These are phyloP conservation scores for Yamadazyma kanchanaburiensis DNA, from an alignment of 1,139 yeast species.

Conservation along the genomic window DNA sequence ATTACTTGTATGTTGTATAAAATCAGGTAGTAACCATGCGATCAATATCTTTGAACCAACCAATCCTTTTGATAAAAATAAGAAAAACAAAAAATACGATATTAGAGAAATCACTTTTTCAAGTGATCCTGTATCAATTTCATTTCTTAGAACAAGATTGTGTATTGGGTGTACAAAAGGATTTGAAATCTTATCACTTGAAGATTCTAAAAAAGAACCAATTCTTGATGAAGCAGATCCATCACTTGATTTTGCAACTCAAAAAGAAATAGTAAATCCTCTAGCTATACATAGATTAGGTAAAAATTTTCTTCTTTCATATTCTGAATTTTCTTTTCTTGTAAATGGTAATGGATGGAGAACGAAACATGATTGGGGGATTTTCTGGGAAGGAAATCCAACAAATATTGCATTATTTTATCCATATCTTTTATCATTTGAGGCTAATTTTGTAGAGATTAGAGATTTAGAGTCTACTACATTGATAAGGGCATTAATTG, in stretches of 20 bases:
- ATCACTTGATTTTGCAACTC: conserved; percentile 90
- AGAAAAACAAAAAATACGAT: conserved; percentile 65
- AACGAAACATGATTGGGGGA: conserved; percentile 88
- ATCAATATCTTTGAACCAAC: conserved; percentile 84
- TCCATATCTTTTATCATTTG: conserved; percentile 90
- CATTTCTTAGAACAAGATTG: conserved; percentile 81
- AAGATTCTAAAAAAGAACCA: conserved; percentile 70
- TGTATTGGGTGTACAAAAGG: conserved; percentile 97
- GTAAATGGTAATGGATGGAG: conserved; percentile 97
- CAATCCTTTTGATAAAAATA: conserved; percentile 52
- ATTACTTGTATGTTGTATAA: conserved; percentile 86
- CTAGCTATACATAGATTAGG: conserved; percentile 88
- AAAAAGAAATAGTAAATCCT: conserved; percentile 77
- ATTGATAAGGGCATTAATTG: conserved; percentile 83
- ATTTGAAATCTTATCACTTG: conserved; percentile 87
- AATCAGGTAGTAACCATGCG: conserved; percentile 69
- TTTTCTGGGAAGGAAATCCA: conserved; percentile 96
- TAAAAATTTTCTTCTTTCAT: conserved; percentile 80
- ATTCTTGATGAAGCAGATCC: conserved; percentile 95
- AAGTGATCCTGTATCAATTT: conserved; percentile 88
- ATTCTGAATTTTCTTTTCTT: conserved; percentile 90
- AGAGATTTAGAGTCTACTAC: conserved; percentile 88
- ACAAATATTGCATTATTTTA: conserved; percentile 90
- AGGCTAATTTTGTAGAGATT: conserved; percentile 84
- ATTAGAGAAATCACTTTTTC: conserved; percentile 76